phyloP scores from a whole-genome alignment of 1,284 basidiomycete species.

The Pholiota adiposa region DNA sequence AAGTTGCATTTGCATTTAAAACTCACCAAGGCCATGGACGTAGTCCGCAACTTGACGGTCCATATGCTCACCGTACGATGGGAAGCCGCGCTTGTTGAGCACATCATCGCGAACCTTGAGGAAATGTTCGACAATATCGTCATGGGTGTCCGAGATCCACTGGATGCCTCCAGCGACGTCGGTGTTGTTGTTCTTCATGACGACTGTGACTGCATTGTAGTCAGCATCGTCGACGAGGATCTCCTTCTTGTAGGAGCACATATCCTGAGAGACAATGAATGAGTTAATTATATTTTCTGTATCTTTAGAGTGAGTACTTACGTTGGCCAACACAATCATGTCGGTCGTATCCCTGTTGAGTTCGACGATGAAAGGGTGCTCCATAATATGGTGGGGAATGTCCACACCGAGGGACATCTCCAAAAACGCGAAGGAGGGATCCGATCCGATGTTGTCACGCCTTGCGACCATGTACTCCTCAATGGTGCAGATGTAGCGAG shows the following conservation, averaged over 20 bases:
- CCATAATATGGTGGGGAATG: slow-evolving; percentile 13
- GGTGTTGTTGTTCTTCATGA: slow-evolving; percentile 12
- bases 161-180: slow-evolving; percentile 9
- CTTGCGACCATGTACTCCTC: slow-evolving; percentile 14
- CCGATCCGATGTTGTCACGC: slow-evolving; percentile 12
- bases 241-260: slow-evolving; percentile 15
- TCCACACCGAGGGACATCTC: slow-evolving; percentile 10
- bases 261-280: slow-evolving; percentile 8
- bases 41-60: slow-evolving; percentile 5
- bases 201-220: slow-evolving; percentile 12
- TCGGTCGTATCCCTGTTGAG: slow-evolving; percentile 7
- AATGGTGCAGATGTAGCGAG: slow-evolving; percentile 14
- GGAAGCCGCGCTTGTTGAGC: slow-evolving; percentile 5
- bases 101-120: slow-evolving; percentile 5
- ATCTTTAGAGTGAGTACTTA: background rate
- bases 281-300: background rate
- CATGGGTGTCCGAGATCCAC: slow-evolving; percentile 11
- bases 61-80: slow-evolving; percentile 9
- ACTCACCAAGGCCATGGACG: background rate
- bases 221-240: slow-evolving; percentile 7
- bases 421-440: slow-evolving; percentile 11
- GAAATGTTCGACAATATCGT: slow-evolving; percentile 10
- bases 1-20: background rate
- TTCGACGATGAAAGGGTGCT: slow-evolving; percentile 7
- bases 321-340: slow-evolving; percentile 15